These are phyloP conservation scores for Cryptococcus neoformans DNA, from an alignment of 1,284 basidiomycete genomes.

Conservation along the genomic window DNA sequence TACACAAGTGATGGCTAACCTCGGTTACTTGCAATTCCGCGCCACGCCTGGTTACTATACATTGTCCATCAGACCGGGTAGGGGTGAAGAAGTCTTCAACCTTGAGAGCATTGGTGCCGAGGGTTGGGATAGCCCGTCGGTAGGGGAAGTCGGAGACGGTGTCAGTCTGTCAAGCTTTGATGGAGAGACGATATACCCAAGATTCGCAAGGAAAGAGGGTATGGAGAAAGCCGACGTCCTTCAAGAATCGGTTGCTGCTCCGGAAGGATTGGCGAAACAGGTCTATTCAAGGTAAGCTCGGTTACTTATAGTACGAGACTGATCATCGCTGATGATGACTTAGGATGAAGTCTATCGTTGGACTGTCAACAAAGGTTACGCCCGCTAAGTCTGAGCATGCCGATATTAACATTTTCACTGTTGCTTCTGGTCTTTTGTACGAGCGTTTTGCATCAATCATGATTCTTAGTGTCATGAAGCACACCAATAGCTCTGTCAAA, in stretches of 20 bases:
- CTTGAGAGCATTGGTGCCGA: conserved; percentile 79
- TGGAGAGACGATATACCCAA: conserved; percentile 82
- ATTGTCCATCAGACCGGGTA: conserved; percentile 75
- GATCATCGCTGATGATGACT: conserved; percentile 4
- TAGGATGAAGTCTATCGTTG: conserved; percentile 40
- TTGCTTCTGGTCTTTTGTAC: conserved; percentile 92
- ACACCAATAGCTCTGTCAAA: conserved; percentile 90
- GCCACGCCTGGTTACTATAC: conserved; percentile 83
- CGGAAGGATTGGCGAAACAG: background rate
- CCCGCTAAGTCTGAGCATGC: conserved; percentile 52
- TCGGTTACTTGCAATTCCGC: conserved; percentile 96
- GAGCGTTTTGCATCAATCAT: conserved; percentile 98
- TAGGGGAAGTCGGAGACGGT: conserved; percentile 61
- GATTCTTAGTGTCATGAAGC: conserved; percentile 91
- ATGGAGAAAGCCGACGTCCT: conserved; percentile 81
- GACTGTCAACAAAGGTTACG: conserved; percentile 21
- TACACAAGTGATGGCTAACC: conserved; percentile 88
- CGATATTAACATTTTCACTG: conserved; percentile 98
- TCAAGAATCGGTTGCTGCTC: conserved; percentile 47
- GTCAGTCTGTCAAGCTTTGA: conserved; percentile 82
- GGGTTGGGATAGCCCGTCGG: conserved; percentile 73
- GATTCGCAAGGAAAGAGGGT: conserved; percentile 65
- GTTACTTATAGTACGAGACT: too few species aligned
- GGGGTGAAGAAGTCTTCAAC: conserved; percentile 74
- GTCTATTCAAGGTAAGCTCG: conserved; percentile 27